phyloP scores from a whole-genome alignment of 495 filamentous ascomycete species.

The Antarctomyces pellizariae region DNA sequence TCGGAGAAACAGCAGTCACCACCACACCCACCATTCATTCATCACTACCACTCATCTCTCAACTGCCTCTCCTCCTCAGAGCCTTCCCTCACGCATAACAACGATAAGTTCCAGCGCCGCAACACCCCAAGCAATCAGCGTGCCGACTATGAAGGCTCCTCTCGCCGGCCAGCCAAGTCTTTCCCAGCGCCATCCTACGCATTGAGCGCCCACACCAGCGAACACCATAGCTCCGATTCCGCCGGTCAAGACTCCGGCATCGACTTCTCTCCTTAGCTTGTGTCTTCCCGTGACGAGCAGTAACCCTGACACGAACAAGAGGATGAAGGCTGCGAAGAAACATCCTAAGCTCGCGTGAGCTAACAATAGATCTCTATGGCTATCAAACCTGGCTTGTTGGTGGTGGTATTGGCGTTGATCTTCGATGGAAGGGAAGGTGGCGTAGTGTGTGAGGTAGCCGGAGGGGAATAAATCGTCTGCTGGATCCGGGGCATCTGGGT shows the following conservation, averaged over 20 bases:
- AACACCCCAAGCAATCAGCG: too few species aligned
- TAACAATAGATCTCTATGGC: slow-evolving; percentile 22
- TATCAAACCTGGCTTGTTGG: slow-evolving; percentile 14
- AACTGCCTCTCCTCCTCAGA: too few species aligned
- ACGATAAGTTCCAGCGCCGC: too few species aligned
- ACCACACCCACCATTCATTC: too few species aligned
- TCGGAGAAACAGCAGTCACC: too few species aligned
- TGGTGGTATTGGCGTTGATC: slow-evolving; percentile 17
- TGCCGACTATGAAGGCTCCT: too few species aligned
- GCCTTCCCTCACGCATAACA: too few species aligned
- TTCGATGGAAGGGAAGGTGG: slow-evolving; percentile 18
- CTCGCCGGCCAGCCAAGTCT: slow-evolving; percentile 16
- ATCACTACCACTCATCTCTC: too few species aligned
- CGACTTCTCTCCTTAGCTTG: slow-evolving; percentile 29
- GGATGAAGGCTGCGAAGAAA: slow-evolving; percentile 22
- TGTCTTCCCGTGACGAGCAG: slow-evolving; percentile 29
- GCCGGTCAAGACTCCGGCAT: slow-evolving; percentile 33
- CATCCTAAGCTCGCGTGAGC: slow-evolving; percentile 19
- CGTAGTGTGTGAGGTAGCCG: slow-evolving; percentile 20
- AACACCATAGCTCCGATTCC: slow-evolving; percentile 29
- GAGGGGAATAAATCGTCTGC: slow-evolving; percentile 15
- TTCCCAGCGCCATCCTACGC: slow-evolving; percentile 22
- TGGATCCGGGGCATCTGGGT: too few species aligned
- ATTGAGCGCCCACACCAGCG: slow-evolving; percentile 26
- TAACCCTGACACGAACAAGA: slow-evolving; percentile 27